Evolutionary conservation across 192 early-diverging fungal species (phyloP).

Genomic region (Linnemannia schmuckeri): DNA sequence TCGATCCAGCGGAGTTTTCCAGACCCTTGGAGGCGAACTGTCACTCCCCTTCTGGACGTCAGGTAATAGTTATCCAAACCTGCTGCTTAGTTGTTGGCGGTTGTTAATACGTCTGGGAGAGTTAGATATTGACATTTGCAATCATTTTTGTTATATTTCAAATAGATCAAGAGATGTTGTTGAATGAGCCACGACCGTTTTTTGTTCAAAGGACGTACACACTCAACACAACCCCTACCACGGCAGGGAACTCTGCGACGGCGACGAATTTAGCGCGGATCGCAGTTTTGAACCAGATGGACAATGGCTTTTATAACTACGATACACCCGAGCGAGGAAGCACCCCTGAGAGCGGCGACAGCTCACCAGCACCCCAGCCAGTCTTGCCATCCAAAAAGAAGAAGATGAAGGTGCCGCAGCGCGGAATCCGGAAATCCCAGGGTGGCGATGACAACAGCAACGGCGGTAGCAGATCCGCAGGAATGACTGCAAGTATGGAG

Average conservation of each 20-base stretch:
- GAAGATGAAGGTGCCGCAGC: conserved; percentile 13
- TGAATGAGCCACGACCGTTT: conserved; percentile 46
- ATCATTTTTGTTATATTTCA: not conserved
- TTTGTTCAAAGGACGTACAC: conserved; percentile 19
- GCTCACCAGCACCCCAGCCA: conserved; percentile 35
- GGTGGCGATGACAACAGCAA: not conserved
- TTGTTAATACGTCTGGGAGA: not conserved
- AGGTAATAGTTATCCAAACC: conserved; percentile 1
- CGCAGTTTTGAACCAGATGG: conserved; percentile 43
- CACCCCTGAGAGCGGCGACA: conserved; percentile 38
- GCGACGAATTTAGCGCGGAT: conserved; percentile 32
- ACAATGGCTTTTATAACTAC: conserved; percentile 7
- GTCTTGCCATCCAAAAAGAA: conserved; percentile 19
- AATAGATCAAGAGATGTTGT: conserved; percentile 50
- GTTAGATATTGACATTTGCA: not conserved
- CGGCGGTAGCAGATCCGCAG: not conserved
- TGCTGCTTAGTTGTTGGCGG: not conserved
- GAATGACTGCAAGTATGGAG: not conserved
- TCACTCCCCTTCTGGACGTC: conserved; percentile 47
- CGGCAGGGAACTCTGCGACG: conserved; percentile 8
- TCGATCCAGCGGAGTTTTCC: conserved; percentile 17
- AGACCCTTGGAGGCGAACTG: conserved; percentile 43
- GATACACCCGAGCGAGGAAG: conserved; percentile 53
- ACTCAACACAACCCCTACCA: conserved; percentile 13
- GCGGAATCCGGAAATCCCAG: conserved; percentile 2